Base-by-base conservation (phyloP, 2,329 filamentous ascomycete genomes). In the Talaromyces sp. region DNA sequence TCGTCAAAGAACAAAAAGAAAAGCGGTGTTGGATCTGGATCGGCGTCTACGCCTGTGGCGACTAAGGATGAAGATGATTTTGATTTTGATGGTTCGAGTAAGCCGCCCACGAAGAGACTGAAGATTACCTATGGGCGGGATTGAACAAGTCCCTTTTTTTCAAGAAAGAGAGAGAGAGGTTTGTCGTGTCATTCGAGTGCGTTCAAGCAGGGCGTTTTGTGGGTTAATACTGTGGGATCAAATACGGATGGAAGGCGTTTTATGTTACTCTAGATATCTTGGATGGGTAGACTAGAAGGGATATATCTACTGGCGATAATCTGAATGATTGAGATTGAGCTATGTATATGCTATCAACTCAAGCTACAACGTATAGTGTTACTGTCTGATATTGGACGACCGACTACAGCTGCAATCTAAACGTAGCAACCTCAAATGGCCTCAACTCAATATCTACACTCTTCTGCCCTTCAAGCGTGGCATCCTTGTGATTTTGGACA, bases 401-500 rank as follows among this genome's bases (percentile, higher is more conserved):
- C 16, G 16, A 37, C 35, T 72, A 85, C 68, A 87, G 72, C 71
- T 85, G 83, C 70, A 94, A 79, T 73, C 90, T 87, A 76, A 86
- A 95, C 1, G 91, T 95, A 22, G 89, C 91, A 65, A 97, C 90
- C 82, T 97, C 93, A 77, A 96, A 97, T 22, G 92, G 86, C 70
- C 90, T 84, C 69, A 97, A 74, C 62, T 85, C 84, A 70, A 95
- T 85, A 54, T 82, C 75, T 65, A 91, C 85, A 70, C 80, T 77
- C n/a, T 62, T 62, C 14, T 77, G 71, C 58, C 60, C 33, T 11
- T 50, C 24, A 19, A 67, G 71, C 47, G 67, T 72, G 31, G 74
- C 74, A 5, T 68, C 72, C 31, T 73, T 74, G 5, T 73, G 74
- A n/a, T 66, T 60, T 63, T 78, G 73, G 8, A 72, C 66, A n/a